A percentile compares a stretch with the other conserved stretches of the same genome.
Evolutionary conservation across 768 basidiomycete species (phyloP).

Genomic region (Candolleomyces aberdarensis): DNA sequence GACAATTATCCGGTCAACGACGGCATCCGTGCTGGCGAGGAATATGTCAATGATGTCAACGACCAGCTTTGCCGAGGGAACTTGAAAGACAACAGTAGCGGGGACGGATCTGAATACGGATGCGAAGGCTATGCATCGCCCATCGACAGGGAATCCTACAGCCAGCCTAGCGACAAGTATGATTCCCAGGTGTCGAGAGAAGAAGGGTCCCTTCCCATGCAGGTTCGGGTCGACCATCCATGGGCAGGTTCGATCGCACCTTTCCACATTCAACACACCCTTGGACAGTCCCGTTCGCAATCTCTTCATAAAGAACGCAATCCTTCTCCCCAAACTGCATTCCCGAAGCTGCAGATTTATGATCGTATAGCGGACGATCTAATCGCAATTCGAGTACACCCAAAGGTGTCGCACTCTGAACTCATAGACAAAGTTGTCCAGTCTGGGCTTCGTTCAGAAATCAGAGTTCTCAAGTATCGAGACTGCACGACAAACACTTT

Average conservation of each 20-base stretch:
- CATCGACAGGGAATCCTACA: conserved; percentile 34
- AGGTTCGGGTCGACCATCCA: conserved; percentile 43
- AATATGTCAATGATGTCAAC: conserved; percentile 30
- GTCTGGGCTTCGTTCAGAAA: conserved; percentile 73
- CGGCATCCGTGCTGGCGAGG: conserved; percentile 26
- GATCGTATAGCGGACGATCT: conserved; percentile 91
- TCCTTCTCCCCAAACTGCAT: conserved; percentile 65
- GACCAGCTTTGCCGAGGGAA: conserved; percentile 51
- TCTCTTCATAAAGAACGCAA: conserved; percentile 33
- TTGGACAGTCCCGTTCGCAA: conserved; percentile 29
- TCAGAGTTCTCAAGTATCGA: conserved; percentile 69
- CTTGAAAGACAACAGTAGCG: conserved; percentile 40
- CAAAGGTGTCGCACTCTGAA: conserved; percentile 79
- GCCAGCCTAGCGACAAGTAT: conserved; percentile 28
- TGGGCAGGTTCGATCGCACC: conserved; percentile 50
- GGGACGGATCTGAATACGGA: conserved; percentile 67
- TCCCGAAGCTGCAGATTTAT: conserved; percentile 98
- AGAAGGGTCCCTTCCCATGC: conserved; percentile 32
- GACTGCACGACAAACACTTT: conserved; percentile 66
- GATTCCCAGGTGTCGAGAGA: conserved; percentile 40
- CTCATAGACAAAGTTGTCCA: conserved; percentile 86
- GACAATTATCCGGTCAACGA: conserved; percentile 15
- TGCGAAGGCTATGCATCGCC: conserved; percentile 50
- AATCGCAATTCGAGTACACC: conserved; percentile 96
- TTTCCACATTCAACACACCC: conserved; percentile 30